Percentiles rank a stretch among this genome's conserved stretches.
phyloP scores from a whole-genome alignment of 2,329 filamentous ascomycete genomes.

The Monosporascus sp. region DNA sequence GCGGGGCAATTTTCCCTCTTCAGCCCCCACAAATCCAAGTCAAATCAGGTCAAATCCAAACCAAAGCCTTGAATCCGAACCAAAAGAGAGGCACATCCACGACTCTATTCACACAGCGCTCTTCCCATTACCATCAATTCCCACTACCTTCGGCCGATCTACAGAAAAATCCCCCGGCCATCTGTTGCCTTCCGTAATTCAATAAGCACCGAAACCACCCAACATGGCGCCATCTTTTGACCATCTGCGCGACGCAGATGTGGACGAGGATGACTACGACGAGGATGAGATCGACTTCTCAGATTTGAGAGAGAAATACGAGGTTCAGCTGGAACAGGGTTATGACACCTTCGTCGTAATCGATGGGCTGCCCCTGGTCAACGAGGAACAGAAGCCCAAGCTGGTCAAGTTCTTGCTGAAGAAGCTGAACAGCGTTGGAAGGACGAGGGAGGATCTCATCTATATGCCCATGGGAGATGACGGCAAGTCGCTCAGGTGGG shows the following conservation, averaged over 20 bases:
- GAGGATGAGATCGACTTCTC: slow-evolving; percentile 93
- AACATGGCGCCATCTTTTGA: slow-evolving; percentile 94
- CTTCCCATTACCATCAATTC: background rate
- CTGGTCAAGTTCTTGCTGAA: slow-evolving; percentile 93
- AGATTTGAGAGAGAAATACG: slow-evolving; percentile 88
- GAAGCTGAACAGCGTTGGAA: slow-evolving; percentile 83
- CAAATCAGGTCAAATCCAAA: background rate
- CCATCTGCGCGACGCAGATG: slow-evolving; percentile 84
- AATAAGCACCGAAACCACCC: slow-evolving; percentile 13
- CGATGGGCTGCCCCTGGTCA: slow-evolving; percentile 87
- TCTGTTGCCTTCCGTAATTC: background rate
- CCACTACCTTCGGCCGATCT: background rate
- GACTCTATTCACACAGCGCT: background rate
- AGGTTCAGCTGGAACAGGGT: slow-evolving; percentile 92
- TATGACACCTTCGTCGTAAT: slow-evolving; percentile 95
- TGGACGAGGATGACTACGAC: slow-evolving; percentile 79
- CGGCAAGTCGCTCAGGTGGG: slow-evolving; percentile 79
- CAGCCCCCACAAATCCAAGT: slow-evolving; percentile 2
- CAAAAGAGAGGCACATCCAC: background rate
- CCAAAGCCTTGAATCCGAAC: background rate
- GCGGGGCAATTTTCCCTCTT: slow-evolving; percentile 3
- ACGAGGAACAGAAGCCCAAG: slow-evolving; percentile 86
- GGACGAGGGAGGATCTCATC: slow-evolving; percentile 78
- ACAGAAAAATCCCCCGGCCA: background rate
- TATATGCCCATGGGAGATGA: slow-evolving; percentile 91